Base-by-base conservation (phyloP, 805 yeast species). In the Wickerhamiella vanderwaltii region DNA sequence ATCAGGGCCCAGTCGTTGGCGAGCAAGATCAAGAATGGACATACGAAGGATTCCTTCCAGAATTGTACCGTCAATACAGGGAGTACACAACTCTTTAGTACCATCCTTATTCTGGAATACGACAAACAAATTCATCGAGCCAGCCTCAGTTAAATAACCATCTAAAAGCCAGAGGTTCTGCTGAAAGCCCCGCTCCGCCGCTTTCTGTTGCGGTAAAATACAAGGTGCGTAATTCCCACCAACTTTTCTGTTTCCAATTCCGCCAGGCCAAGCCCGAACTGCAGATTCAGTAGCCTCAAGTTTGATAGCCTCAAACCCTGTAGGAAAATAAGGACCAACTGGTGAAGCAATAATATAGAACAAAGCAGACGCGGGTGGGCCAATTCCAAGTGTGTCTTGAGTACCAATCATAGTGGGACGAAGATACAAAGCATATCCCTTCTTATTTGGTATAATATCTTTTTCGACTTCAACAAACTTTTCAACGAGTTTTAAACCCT, bases 201-300 rank as follows among this genome's bases (percentile, higher is more conserved):
- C 95, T 65, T 83, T 79, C 53, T 73, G 68, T 66, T 85, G 95
- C 24, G 97, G 96, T 58, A 73, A 70, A 56, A 87, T 76, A 61
- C 95, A 83, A 48, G 97, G 96, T 33, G 96, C 98, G 59, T 88
- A 88, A 70, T 88, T 88, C 47, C 95, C 96, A 63, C 98, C 98
- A 55, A 88, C 75, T 66, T 88, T 88, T 64, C 75, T 79, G 74
- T 88, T 81, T 64, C 98, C 98, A 54, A 77, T 86, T 63, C 97
- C 98, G 57, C 95, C 95, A 59, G 97, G 97, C 97, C 97, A 88
- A 23, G 98, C 97, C 68, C 98, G 82, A 25, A 87, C 87, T 38
- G 95, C 95, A 54, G 83, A 77, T 59, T 85, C 94, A 28, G 95
- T 87, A 51, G 97, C 96, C 66, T 88, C 95, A 50, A 91, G 72